These are phyloP conservation scores for Cystoisospora suis DNA, from an alignment of 169 alveolate species.

Conservation along the genomic window DNA sequence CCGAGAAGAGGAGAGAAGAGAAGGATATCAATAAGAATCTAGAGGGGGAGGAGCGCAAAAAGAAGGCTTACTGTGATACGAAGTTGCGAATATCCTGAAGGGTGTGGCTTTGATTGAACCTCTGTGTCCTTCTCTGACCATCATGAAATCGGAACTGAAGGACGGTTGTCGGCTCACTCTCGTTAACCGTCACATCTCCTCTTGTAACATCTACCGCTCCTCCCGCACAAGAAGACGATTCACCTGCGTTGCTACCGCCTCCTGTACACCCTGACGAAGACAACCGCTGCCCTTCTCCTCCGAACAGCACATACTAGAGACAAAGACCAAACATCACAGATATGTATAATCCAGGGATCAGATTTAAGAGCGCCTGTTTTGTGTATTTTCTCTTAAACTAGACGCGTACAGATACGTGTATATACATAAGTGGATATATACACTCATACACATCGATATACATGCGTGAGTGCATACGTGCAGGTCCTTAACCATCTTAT, in stretches of 20 bases:
- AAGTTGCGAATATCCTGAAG: conserved; percentile 76
- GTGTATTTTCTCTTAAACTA: background rate
- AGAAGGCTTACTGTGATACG: conserved; percentile 6
- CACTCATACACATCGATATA: background rate
- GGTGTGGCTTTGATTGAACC: conserved; percentile 73
- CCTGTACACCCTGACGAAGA: no score
- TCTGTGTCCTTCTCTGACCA: conserved; percentile 80
- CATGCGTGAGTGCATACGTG: background rate
- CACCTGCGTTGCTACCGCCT: background rate
- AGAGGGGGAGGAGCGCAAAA: background rate
- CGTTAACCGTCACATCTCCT: conserved; percentile 69
- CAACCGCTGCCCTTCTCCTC: conserved; percentile 53
- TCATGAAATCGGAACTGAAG: conserved; percentile 85
- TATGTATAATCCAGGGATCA: background rate
- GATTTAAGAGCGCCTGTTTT: background rate
- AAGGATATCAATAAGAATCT: no score
- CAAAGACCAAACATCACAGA: background rate
- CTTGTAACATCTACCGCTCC: conserved; percentile 37
- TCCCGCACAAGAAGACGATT: background rate
- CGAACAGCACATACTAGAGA: conserved; percentile 35
- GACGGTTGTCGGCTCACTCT: conserved; percentile 78
- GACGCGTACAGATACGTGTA: background rate
- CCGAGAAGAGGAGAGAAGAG: no score
- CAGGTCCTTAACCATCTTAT: no score
- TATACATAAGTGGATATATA: background rate